Evolutionary conservation across 345 rosid species (phyloP).

Genomic region (Lagerstroemia speciosa): DNA sequence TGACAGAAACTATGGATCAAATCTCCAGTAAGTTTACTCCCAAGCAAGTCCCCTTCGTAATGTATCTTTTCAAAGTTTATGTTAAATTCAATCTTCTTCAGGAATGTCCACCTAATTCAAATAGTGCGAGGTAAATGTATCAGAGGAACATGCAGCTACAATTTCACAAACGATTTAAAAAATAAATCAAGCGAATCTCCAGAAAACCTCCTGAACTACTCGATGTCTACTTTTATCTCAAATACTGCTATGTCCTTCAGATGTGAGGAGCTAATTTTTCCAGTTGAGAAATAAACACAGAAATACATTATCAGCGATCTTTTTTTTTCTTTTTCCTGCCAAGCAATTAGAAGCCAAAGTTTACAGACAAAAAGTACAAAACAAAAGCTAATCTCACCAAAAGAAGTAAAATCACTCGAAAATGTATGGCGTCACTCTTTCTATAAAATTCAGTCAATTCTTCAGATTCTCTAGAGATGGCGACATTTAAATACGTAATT

Average conservation of each 20-base stretch:
- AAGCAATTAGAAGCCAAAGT: neutral
- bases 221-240: neutral
- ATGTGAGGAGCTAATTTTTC: neutral
- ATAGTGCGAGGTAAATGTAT: neutral
- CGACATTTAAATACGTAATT: neutral
- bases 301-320: neutral
- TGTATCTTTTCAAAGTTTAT: too few relatives aligned
- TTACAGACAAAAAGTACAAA: neutral
- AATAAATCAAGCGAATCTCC: neutral
- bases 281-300: neutral
- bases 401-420: neutral
- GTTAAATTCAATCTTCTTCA: neutral
- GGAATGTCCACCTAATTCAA: neutral
- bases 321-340: neutral
- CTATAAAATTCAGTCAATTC: constrained; percentile 1
- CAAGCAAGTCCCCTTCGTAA: neutral
- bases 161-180: neutral
- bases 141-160: neutral
- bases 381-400: neutral
- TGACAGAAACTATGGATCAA: neutral
- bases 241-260: neutral
- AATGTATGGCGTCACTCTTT: neutral
- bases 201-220: neutral
- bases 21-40: neutral
- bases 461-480: neutral